Conservation (phyloP, 176 grass and related monocot species). For the Stipa capillata region DNA sequence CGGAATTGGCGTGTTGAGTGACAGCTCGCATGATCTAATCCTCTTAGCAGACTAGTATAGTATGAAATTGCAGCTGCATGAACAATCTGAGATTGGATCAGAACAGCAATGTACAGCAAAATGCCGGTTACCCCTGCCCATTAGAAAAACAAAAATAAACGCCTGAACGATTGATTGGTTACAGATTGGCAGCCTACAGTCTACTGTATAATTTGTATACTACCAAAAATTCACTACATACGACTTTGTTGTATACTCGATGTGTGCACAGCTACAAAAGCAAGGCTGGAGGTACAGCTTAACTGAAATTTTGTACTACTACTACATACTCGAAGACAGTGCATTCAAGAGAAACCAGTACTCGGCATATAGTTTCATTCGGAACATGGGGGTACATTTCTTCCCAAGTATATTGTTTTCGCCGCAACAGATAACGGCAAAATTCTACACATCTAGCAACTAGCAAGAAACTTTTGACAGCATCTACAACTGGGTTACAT, state of each 20-base stretch:
- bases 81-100: not conserved
- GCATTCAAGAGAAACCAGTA: not conserved
- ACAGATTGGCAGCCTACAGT: too few species aligned
- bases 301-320: not conserved
- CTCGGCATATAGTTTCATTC: not conserved
- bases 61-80: too few species aligned
- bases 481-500: not conserved
- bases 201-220: too few species aligned
- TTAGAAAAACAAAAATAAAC: not conserved
- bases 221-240: too few species aligned
- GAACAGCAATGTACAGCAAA: not conserved
- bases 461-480: not conserved
- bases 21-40: too few species aligned
- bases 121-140: not conserved
- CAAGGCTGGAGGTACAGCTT: not conserved
- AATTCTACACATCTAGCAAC: not conserved
- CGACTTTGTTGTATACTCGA: too few species aligned
- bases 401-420: not conserved
- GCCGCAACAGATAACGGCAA: not conserved
- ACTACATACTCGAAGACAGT: not conserved
- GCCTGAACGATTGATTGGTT: too few species aligned
- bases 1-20: too few species aligned
- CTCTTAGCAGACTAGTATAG: too few species aligned
- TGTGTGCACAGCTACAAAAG: not conserved
- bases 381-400: not conserved